phyloP scores from a whole-genome alignment of 257 asterid genomes.

The Ajuga chamaepitys region DNA sequence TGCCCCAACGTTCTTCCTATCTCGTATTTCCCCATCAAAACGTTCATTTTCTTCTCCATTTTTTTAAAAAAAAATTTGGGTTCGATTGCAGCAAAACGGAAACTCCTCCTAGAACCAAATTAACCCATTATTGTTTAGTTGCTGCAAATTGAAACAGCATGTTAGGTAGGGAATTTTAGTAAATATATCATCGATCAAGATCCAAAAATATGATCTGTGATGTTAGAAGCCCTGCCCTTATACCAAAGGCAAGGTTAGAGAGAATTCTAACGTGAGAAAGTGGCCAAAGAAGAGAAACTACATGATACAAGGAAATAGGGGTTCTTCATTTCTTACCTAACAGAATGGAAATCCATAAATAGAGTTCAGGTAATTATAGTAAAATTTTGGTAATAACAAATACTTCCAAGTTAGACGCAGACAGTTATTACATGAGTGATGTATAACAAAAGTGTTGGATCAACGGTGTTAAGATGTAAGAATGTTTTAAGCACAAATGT shows the following conservation, averaged over 20 bases:
- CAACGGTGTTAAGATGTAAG: neutral
- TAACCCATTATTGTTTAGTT: neutral
- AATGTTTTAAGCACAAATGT: too few relatives aligned
- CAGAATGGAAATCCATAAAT: neutral
- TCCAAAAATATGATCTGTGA: neutral
- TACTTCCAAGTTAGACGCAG: neutral
- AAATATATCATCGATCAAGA: neutral
- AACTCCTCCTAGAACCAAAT: neutral
- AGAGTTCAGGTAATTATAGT: slow-evolving; percentile 11
- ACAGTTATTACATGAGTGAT: slow-evolving; percentile 10
- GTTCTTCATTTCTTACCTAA: neutral
- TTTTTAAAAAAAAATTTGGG: neutral
- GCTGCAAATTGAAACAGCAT: neutral
- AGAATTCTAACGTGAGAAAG: slow-evolving; percentile 4
- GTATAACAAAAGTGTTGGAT: neutral
- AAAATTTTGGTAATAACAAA: neutral
- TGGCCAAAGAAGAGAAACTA: neutral
- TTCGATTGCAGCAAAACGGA: neutral
- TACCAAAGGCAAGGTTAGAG: slow-evolving; percentile 33
- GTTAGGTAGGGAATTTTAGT: neutral
- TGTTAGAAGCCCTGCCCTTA: slow-evolving; percentile 28
- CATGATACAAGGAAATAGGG: neutral
- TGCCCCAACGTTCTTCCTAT: slow-evolving; percentile 75
- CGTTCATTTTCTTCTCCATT: slow-evolving; percentile 54
- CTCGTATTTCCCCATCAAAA: slow-evolving; percentile 70